These are phyloP conservation scores for Auriculariales sp. DNA, from an alignment of 768 basidiomycete genomes.

Conservation along the genomic window DNA sequence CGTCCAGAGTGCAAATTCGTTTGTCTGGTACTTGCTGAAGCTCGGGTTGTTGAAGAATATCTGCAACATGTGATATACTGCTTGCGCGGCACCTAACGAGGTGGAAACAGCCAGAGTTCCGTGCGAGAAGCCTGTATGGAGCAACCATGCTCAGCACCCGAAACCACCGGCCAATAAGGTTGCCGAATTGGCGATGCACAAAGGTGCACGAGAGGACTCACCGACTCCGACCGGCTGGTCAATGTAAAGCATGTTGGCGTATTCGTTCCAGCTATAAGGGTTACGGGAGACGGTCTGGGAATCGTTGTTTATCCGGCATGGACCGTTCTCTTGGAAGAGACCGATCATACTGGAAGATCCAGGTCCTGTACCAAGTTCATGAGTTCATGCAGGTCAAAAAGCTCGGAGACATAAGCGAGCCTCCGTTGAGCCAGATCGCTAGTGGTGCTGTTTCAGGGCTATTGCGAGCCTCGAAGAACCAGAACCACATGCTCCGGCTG, in stretches of 20 bases:
- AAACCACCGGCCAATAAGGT: too few relatives aligned
- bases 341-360: constrained; percentile 53
- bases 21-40: constrained; percentile 31
- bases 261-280: constrained; percentile 16
- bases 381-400: too few relatives aligned
- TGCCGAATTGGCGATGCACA: too few relatives aligned
- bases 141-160: too few relatives aligned
- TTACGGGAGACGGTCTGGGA: constrained; percentile 9
- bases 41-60: constrained; percentile 42
- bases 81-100: constrained; percentile 36
- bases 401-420: too few relatives aligned
- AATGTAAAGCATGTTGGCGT: constrained; percentile 21
- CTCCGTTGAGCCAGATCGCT: constrained; percentile 52
- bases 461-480: constrained; percentile 54
- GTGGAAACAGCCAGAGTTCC: constrained; percentile 34
- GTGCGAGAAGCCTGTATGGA: too few relatives aligned
- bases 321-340: constrained; percentile 41
- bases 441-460: constrained; percentile 48
- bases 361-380: constrained; percentile 20
- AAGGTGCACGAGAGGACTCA: too few relatives aligned
- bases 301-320: neutral
- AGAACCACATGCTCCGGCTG: constrained; percentile 53
- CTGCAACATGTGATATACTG: constrained; percentile 35
- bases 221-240: constrained; percentile 12
- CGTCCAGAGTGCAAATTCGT: constrained; percentile 45